phyloP scores from a whole-genome alignment of 768 basidiomycete species.

The Tylopilus balloui region DNA sequence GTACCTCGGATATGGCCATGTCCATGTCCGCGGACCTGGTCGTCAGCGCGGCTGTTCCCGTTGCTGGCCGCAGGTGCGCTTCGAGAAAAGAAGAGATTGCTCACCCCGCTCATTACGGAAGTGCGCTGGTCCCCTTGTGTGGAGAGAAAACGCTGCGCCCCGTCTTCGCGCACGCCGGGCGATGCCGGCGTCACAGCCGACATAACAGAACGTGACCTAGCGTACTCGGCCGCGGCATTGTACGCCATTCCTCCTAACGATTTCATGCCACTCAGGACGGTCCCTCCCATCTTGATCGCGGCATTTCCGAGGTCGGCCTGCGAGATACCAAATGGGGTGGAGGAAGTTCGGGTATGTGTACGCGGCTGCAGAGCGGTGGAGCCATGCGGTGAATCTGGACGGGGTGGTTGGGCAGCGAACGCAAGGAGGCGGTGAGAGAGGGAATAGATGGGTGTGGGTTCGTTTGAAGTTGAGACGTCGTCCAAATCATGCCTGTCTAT shows the following conservation, averaged over 20 bases:
- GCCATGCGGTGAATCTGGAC: conserved; percentile 19
- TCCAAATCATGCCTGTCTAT: conserved; percentile 26
- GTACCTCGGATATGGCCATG: conserved; percentile 13
- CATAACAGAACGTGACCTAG: conserved; percentile 29
- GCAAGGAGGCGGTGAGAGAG: conserved; percentile 54
- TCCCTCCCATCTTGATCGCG: conserved; percentile 54
- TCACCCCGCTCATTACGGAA: conserved; percentile 26
- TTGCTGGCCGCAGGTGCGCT: conserved; percentile 35
- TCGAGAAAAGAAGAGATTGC: conserved; percentile 51
- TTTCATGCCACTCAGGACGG: conserved; percentile 59
- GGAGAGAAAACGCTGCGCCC: conserved; percentile 15
- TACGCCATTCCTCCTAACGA: conserved; percentile 42
- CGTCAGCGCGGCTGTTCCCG: conserved; percentile 14
- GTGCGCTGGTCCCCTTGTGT: conserved; percentile 21
- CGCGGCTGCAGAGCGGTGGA: conserved; percentile 16
- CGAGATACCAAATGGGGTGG: conserved; percentile 31
- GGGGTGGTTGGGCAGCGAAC: conserved; percentile 42
- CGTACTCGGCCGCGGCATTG: conserved; percentile 42
- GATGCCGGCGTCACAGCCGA: conserved; percentile 7
- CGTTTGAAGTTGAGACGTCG: conserved; percentile 13
- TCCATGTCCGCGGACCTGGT: conserved; percentile 5
- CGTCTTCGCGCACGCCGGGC: conserved; percentile 1
- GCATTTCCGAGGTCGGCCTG: conserved; percentile 52
- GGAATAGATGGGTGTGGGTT: conserved; percentile 49
- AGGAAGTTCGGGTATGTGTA: conserved; percentile 23